Base-by-base conservation (phyloP, 2,329 filamentous ascomycete species). In the Trichoderma sp. region DNA sequence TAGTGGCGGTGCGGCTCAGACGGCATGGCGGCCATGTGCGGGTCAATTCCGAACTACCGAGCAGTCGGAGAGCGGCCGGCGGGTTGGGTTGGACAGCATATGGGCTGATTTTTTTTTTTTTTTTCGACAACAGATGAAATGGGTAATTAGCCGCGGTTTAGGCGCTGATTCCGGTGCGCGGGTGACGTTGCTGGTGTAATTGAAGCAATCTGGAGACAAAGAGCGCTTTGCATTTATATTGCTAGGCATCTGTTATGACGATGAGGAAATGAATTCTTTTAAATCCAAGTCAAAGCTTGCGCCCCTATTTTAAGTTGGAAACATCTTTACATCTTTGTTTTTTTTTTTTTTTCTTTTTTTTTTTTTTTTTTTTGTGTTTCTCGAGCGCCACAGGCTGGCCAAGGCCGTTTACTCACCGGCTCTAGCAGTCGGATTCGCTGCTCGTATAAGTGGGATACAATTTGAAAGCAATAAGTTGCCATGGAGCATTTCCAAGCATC, bases 41-140 rank as follows among this genome's bases (percentile, higher is more conserved):
- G 64, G 64, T 58, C 39, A 43, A 59, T 66, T 67, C 64, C 64
- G 64, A 59, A 59, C 64, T 67, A 26, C 64, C 64, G 64, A 67
- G 37, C 13, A 28, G 32, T 51, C 30, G 60, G 34, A 43, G 39
- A 43, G 18, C 30, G 18, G 46, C 13, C 46, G 30, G 60, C 14
- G 18, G 21, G 26, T 26, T 28, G 26, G 26, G 26, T 26, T 26
- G 26, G 26, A 10, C 32, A 32, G n/a, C n/a, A 34, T 26, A 26
- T 34, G 46, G 59, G 14, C 46, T 14, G 26, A 49, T 39, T 10
- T 51, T 43, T 43, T 14, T 26, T 43, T 14, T 26, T 14, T 39
- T 39, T 39, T 46, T 46, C 37, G 37, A 39, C 37, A 39, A 18
- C 13, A 34, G 43, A 46, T 18, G n/a, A 11, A 46, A 18, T 32